Evolutionary conservation across 2,329 filamentous ascomycete species (phyloP), one percentile per base, ranked within the genome.

Genomic region (Fusarium dlaminii): DNA sequence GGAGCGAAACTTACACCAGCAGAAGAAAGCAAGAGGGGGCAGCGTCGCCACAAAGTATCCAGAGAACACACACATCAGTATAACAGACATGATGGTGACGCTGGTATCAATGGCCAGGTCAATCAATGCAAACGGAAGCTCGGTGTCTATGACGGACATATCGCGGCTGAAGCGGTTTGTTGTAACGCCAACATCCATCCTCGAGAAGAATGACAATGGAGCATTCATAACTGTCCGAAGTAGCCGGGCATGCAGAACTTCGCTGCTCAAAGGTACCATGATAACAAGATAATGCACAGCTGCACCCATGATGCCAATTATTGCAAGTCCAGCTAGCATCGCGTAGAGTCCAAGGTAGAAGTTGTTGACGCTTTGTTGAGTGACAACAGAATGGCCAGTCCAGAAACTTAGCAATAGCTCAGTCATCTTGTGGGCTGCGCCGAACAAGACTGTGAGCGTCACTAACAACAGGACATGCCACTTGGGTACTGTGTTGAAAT

Each of bases 131-230:
- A 73, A 68, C 3, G 82, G 80, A 12, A 83, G 74, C 57, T 82
- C 79, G 5, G 74, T 77, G 37, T 84, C 82, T 29, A 83, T 77
- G 0, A 84, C 74, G 2, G 77, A 78, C 66, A 83, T 77, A 37
- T 85, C 83, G 45, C 84, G 83, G 17, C 81, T 83, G 66, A 85
- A 85, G 24, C 82, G 76, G 32, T 83, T 84, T 14, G 80, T 80
- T 32, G 82, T 78, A 24, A 79, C 75, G 11, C 83, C 83, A 4
- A 76, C 74, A 58, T 85, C 83, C 1, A 80, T 83, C 2, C 60
- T 74, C 1, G 80, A 81, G 59, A 84, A 83, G 66, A 85, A 83
- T 5, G 70, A 72, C n/a, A 84, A 62, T 2, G 82, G 82, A 2
- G 83, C 83, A 20, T 68, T 45, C 22, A 72, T 64, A 1, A 71